phyloP scores from a whole-genome alignment of 805 yeast species.

The Komagataella kurtzmanii region DNA sequence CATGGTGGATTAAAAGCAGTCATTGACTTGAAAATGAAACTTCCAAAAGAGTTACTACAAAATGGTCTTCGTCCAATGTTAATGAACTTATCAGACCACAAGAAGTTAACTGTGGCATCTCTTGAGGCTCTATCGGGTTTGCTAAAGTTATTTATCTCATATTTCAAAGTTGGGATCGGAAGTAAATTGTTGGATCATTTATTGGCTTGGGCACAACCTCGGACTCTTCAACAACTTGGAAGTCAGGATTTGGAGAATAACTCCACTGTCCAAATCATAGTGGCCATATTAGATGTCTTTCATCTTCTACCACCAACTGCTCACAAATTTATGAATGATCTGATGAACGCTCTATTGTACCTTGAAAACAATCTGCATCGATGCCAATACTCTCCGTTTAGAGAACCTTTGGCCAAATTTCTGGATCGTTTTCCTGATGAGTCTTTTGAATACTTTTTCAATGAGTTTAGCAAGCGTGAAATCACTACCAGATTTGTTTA shows the following conservation, averaged over 20 bases:
- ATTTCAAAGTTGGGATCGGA: constrained; percentile 95
- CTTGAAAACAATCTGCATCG: constrained; percentile 78
- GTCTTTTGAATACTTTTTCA: constrained; percentile 54
- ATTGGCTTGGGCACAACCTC: constrained; percentile 91
- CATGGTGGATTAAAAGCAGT: constrained; percentile 78
- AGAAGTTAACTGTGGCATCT: constrained; percentile 78
- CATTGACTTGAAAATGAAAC: constrained; percentile 69
- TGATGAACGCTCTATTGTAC: constrained; percentile 60
- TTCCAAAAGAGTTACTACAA: constrained; percentile 92
- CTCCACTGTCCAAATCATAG: constrained; percentile 73
- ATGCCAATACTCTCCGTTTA: constrained; percentile 77
- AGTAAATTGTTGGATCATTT: constrained; percentile 83
- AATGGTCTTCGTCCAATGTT: constrained; percentile 91
- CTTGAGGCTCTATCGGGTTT: constrained; percentile 83
- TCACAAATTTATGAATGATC: constrained; percentile 78
- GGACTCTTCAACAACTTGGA: constrained; percentile 60
- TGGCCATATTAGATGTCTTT: constrained; percentile 82
- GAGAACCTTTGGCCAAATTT: constrained; percentile 81
- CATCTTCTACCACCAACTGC: constrained; percentile 90
- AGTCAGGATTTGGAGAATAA: constrained; percentile 72
- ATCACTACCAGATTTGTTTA: constrained; percentile 57
- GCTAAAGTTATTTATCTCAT: constrained; percentile 75
- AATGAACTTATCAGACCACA: constrained; percentile 89
- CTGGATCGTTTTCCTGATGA: constrained; percentile 72
- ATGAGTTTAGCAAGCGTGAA: constrained; percentile 49